Conservation (phyloP, 176 grass and related monocot species). For the Paspalum notatum region DNA sequence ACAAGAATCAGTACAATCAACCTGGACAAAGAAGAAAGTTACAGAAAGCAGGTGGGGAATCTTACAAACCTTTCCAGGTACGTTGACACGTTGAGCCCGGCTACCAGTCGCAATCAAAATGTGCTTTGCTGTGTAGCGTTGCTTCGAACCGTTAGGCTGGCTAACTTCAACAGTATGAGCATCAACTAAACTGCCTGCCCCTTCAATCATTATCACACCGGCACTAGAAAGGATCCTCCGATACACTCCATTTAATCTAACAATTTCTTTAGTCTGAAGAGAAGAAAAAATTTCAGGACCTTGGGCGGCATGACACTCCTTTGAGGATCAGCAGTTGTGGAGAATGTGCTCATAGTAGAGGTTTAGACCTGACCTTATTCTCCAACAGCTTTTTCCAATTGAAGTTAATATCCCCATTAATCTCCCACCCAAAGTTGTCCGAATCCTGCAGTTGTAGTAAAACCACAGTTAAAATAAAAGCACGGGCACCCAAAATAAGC, state of each 20-base stretch:
- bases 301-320: background rate
- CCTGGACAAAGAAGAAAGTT: background rate
- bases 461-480: background rate
- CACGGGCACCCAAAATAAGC: no score
- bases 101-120: slow-evolving; percentile 90
- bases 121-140: slow-evolving; percentile 66
- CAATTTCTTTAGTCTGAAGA: slow-evolving; percentile 83
- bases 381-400: slow-evolving; percentile 92
- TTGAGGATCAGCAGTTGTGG: background rate
- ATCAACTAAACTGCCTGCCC: slow-evolving; percentile 74
- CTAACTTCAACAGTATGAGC: slow-evolving; percentile 77
- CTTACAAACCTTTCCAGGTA: slow-evolving; percentile 84
- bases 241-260: slow-evolving; percentile 79
- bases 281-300: background rate
- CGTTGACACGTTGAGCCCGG: slow-evolving; percentile 66
- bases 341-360: background rate
- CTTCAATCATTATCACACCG: slow-evolving; percentile 88
- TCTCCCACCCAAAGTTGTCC: slow-evolving; percentile 86
- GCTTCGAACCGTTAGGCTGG: slow-evolving; percentile 66
- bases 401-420: slow-evolving; percentile 77
- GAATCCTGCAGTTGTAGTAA: slow-evolving; percentile 60
- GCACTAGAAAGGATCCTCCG: slow-evolving; percentile 68
- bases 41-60: background rate
- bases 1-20: background rate
- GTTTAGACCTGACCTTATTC: slow-evolving; percentile 66